phyloP scores from a whole-genome alignment of 768 basidiomycete species.

The Pleurotus pulmonarius region DNA sequence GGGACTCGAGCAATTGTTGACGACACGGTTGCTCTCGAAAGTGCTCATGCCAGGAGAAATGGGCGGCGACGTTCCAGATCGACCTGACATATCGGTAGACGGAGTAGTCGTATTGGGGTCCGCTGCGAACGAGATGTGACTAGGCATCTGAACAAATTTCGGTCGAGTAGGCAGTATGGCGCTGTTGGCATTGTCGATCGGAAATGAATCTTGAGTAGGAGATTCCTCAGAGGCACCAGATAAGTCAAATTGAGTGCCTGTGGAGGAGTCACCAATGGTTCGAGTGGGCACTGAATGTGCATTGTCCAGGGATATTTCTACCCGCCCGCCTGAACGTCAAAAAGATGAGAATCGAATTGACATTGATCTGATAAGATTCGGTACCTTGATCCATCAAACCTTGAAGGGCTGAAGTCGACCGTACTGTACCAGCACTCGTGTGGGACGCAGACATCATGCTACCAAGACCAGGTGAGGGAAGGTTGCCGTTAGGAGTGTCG shows the following conservation, averaged over 20 bases:
- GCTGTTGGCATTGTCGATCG: neutral
- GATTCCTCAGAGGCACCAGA: neutral
- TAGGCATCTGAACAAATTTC: slow-evolving; percentile 34
- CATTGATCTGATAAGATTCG: neutral
- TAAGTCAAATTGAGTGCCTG: slow-evolving; percentile 25
- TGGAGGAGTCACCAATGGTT: slow-evolving; percentile 37
- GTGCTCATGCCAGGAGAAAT: slow-evolving; percentile 27
- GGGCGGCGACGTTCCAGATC: slow-evolving; percentile 17
- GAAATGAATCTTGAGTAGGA: neutral
- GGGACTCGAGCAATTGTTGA: slow-evolving; percentile 33
- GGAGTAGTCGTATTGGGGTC: slow-evolving; percentile 20
- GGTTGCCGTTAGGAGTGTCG: neutral
- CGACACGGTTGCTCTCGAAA: slow-evolving; percentile 37
- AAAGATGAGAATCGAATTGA: too few relatives aligned
- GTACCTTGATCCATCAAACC: slow-evolving; percentile 64
- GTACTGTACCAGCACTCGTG: slow-evolving; percentile 21
- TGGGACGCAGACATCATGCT: slow-evolving; percentile 11
- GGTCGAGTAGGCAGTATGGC: slow-evolving; percentile 21
- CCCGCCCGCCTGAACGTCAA: slow-evolving; percentile 42
- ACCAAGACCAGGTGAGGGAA: neutral
- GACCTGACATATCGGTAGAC: slow-evolving; percentile 18
- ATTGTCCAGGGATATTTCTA: slow-evolving; percentile 46
- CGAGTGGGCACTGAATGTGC: slow-evolving; percentile 33
- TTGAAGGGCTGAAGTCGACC: slow-evolving; percentile 49
- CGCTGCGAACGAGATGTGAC: slow-evolving; percentile 25